A percentile compares a stretch with the other conserved stretches of the same genome.
phyloP scores from a whole-genome alignment of 108 stramenopile genomes.

The Mediolabrus comicus region DNA sequence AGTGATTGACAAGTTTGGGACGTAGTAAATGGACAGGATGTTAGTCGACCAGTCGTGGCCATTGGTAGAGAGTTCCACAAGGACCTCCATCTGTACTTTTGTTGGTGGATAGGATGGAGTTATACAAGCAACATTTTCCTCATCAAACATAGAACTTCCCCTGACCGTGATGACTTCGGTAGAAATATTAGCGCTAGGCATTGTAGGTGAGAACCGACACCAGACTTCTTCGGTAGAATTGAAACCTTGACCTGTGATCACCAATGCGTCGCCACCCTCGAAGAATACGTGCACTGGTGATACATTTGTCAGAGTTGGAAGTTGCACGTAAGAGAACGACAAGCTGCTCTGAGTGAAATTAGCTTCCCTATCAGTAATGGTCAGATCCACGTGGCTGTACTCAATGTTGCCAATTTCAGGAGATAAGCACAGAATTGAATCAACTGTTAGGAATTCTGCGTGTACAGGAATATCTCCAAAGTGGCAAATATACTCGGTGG shows the following conservation, averaged over 20 bases:
- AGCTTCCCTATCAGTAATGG: slow-evolving; percentile 12
- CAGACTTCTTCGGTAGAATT: slow-evolving; percentile 16
- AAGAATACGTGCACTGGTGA: slow-evolving; percentile 13
- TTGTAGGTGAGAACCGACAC: slow-evolving; percentile 23
- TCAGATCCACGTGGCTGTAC: not conserved
- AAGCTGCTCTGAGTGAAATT: slow-evolving; percentile 14
- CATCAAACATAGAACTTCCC: not conserved
- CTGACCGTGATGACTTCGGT: not conserved
- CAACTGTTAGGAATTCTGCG: slow-evolving; percentile 10
- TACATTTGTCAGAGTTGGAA: slow-evolving; percentile 2
- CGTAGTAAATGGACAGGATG: slow-evolving; percentile 19
- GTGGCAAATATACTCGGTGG: slow-evolving; percentile 23
- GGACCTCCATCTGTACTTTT: slow-evolving; percentile 11
- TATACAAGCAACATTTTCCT: slow-evolving; percentile 16
- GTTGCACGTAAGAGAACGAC: slow-evolving; percentile 15
- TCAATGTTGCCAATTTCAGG: not conserved
- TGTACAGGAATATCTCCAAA: slow-evolving; percentile 13
- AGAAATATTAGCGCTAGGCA: not conserved
- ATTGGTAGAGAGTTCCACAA: slow-evolving; percentile 46
- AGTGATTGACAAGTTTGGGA: slow-evolving; percentile 18
- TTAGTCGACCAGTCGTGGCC: slow-evolving; percentile 28
- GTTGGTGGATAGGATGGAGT: slow-evolving; percentile 10
- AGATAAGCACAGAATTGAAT: slow-evolving; percentile 29
- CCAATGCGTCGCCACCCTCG: slow-evolving; percentile 22
- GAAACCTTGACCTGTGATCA: slow-evolving; percentile 18